These are phyloP conservation scores for Colletotrichum destructivum DNA, from an alignment of 2,329 filamentous ascomycete genomes.

Conservation along the genomic window DNA sequence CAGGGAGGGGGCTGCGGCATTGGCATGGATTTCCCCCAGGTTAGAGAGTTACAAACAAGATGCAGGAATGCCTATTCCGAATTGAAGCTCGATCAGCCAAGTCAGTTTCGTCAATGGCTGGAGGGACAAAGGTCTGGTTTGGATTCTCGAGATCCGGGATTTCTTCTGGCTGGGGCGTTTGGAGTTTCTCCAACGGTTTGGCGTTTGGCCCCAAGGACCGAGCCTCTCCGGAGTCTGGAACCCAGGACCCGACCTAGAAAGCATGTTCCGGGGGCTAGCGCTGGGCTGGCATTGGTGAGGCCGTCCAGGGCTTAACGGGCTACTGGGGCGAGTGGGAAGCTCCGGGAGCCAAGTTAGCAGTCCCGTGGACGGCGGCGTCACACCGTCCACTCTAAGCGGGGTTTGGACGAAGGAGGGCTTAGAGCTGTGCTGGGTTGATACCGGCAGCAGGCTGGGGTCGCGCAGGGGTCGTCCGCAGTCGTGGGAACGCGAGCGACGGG, in stretches of 20 bases:
- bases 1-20: neutral
- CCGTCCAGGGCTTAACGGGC: neutral
- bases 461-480: constrained; percentile 37
- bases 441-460: constrained; percentile 20
- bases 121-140: neutral
- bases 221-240: neutral
- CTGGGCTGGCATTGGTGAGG: constrained; percentile 24
- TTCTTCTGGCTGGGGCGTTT: neutral
- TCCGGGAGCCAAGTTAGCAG: constrained; percentile 38
- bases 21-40: neutral
- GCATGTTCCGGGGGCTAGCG: neutral
- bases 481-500: constrained; percentile 32
- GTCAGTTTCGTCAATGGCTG: constrained; percentile 16
- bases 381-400: constrained; percentile 30
- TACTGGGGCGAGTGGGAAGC: constrained; percentile 12
- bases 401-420: constrained; percentile 30
- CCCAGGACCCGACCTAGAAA: constrained; percentile 19
- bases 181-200: constrained; percentile 32
- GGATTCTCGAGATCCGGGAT: neutral
- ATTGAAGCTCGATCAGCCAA: constrained; percentile 10
- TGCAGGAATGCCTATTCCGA: constrained; percentile 6
- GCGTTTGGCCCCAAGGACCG: neutral
- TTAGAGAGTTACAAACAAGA: constrained; percentile 18
- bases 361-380: constrained; percentile 28
- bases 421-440: constrained; percentile 33